Evolutionary conservation across 2,329 filamentous ascomycete genomes (phyloP).

Genomic region (Botrytis squamosa): DNA sequence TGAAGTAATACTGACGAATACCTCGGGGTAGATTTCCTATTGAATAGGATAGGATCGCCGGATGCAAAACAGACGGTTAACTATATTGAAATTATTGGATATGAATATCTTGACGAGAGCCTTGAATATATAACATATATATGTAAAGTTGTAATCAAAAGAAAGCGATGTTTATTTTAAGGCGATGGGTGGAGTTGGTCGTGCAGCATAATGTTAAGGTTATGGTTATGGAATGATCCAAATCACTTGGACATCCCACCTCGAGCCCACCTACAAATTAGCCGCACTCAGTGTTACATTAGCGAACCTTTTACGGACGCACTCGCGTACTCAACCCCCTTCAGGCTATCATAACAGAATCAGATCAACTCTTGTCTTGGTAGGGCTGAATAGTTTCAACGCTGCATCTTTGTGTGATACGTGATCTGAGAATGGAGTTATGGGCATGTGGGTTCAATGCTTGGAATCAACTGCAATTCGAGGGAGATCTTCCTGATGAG

Average conservation of each 20-base stretch:
- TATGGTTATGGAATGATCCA: not conserved
- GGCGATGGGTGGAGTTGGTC: not conserved
- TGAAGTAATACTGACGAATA: slow-evolving; percentile 12
- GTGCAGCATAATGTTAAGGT: not conserved
- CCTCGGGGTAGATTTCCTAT: not conserved
- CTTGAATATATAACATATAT: not conserved
- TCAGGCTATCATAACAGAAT: not conserved
- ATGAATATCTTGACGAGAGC: not conserved
- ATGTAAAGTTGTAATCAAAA: not conserved
- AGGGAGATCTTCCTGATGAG: slow-evolving; percentile 35
- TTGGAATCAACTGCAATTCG: slow-evolving; percentile 54
- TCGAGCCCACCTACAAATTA: not conserved
- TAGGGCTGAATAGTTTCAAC: not conserved
- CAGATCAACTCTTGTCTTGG: not conserved
- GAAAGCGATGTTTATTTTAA: slow-evolving; percentile 10
- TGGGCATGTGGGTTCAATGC: slow-evolving; percentile 59
- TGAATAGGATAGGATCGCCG: not conserved
- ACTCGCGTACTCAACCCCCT: not conserved
- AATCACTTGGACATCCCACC: not conserved
- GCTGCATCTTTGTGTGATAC: not conserved
- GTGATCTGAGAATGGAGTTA: slow-evolving; percentile 44
- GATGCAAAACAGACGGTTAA: not conserved
- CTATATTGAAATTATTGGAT: not conserved
- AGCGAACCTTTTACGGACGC: not conserved
- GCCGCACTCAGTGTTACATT: slow-evolving; percentile 2